Percentiles rank a stretch among this genome's conserved stretches.
Evolutionary conservation across 805 yeast genomes (phyloP).

Genomic region (Suhomyces xylopsoci): DNA sequence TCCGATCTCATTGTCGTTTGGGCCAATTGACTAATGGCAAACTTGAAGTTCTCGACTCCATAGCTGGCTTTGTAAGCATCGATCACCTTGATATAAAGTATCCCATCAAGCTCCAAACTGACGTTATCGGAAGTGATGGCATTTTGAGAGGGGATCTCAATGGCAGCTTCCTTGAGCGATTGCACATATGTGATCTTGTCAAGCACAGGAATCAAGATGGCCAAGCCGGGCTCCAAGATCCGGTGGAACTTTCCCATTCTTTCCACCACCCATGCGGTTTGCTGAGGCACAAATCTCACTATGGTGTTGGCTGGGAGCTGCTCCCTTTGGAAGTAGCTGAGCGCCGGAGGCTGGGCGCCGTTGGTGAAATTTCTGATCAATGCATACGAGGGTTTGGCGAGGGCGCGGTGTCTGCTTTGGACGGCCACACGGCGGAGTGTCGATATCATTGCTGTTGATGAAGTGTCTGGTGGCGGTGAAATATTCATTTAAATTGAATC

Average conservation of each 20-base stretch:
- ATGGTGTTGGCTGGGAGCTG: conserved; percentile 73
- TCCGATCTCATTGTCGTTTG: conserved; percentile 91
- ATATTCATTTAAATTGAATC: no score
- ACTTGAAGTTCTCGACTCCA: conserved; percentile 85
- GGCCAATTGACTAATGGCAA: conserved; percentile 80
- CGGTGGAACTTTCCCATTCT: conserved; percentile 82
- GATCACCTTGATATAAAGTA: conserved; percentile 68
- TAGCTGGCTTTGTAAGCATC: conserved; percentile 85
- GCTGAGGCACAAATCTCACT: conserved; percentile 81
- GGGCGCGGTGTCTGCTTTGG: not conserved
- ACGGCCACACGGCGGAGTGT: not conserved
- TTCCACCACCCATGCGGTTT: conserved; percentile 87
- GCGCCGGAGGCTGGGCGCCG: conserved; percentile 4
- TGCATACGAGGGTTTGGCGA: not conserved
- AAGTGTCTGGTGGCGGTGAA: not conserved
- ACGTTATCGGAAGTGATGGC: conserved; percentile 88
- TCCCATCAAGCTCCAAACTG: conserved; percentile 80
- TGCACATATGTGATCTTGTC: conserved; percentile 81
- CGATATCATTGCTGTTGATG: not conserved
- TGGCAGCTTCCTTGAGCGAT: conserved; percentile 77
- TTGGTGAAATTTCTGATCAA: not conserved
- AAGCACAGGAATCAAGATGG: conserved; percentile 65
- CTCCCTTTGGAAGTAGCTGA: conserved; percentile 60
- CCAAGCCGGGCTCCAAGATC: conserved; percentile 70
- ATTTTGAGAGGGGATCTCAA: conserved; percentile 78